Evolutionary conservation across 148 eudicot genomes (phyloP).

Genomic region (Rheum nobile): DNA sequence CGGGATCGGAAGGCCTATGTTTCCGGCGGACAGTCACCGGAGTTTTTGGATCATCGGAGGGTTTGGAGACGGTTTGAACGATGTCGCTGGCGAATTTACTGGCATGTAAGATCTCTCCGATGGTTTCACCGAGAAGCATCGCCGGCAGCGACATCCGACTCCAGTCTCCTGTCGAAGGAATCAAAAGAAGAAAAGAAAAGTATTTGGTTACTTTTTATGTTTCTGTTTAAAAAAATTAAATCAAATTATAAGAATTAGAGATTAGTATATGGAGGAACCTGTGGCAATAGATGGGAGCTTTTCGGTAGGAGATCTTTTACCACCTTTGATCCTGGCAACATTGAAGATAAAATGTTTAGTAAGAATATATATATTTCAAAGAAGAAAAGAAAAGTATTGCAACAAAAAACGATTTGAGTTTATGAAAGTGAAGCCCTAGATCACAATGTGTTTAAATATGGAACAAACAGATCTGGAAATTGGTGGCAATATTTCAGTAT

Average conservation of each 20-base stretch:
- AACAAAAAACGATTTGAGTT: background rate
- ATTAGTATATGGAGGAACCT: constrained; percentile 22
- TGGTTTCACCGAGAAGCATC: constrained; percentile 81
- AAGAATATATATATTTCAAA: too few relatives aligned
- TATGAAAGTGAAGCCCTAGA: too few relatives aligned
- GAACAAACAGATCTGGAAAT: too few relatives aligned
- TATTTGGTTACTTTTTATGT: background rate
- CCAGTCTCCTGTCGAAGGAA: constrained; percentile 54
- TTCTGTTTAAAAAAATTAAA: too few relatives aligned
- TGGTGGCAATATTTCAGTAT: background rate
- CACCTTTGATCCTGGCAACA: background rate
- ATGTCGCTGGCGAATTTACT: constrained; percentile 55
- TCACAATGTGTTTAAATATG: too few relatives aligned
- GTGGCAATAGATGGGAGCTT: constrained; percentile 38
- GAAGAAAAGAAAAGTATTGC: too few relatives aligned
- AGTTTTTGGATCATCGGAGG: constrained; percentile 64
- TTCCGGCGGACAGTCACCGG: constrained; percentile 29
- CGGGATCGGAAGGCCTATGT: constrained; percentile 18
- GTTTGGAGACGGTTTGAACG: constrained; percentile 21
- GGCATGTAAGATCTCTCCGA: constrained; percentile 65
- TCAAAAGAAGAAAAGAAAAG: background rate
- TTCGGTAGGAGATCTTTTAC: constrained; percentile 63
- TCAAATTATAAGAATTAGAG: too few relatives aligned
- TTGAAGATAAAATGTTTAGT: background rate
- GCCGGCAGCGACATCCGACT: constrained; percentile 77